Evolutionary conservation across 148 eudicot species (phyloP).

Genomic region (Diospyros kaki): DNA sequence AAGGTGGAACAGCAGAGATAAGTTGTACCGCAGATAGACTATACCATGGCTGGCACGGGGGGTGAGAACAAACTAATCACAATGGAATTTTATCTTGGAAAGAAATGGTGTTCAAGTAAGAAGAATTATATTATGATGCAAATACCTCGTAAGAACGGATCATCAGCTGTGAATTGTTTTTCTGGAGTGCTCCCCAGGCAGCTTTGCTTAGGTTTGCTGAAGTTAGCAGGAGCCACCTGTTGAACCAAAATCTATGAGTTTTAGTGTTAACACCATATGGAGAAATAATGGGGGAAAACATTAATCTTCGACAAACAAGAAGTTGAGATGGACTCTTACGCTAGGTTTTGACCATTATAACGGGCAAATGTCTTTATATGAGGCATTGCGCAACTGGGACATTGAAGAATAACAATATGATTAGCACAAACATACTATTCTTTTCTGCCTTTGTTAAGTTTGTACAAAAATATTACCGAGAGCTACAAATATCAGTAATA

Average conservation of each 20-base stretch:
- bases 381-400: constrained; percentile 92
- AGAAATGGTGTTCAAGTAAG: background rate
- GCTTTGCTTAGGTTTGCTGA: constrained; percentile 98
- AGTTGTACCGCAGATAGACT: background rate
- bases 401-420: constrained; percentile 8
- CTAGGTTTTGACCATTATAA: constrained; percentile 82
- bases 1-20: background rate
- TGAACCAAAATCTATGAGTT: background rate
- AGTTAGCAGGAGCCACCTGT: constrained; percentile 93
- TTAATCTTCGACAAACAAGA: constrained; percentile 2
- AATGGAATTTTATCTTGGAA: background rate
- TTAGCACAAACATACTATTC: too few relatives aligned
- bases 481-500: background rate
- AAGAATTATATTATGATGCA: background rate
- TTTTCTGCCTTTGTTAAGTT: background rate
- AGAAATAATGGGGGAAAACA: background rate
- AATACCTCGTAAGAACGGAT: constrained; percentile 95
- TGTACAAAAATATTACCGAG: background rate
- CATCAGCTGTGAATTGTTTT: constrained; percentile 87
- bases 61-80: background rate
- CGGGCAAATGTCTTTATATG: constrained; percentile 92
- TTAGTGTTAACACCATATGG: background rate
- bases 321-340: constrained; percentile 49
- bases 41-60: background rate
- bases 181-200: constrained; percentile 98